Evolutionary conservation across 2,329 filamentous ascomycete genomes (phyloP).

Genomic region (Aspergillus transmontanensis): DNA sequence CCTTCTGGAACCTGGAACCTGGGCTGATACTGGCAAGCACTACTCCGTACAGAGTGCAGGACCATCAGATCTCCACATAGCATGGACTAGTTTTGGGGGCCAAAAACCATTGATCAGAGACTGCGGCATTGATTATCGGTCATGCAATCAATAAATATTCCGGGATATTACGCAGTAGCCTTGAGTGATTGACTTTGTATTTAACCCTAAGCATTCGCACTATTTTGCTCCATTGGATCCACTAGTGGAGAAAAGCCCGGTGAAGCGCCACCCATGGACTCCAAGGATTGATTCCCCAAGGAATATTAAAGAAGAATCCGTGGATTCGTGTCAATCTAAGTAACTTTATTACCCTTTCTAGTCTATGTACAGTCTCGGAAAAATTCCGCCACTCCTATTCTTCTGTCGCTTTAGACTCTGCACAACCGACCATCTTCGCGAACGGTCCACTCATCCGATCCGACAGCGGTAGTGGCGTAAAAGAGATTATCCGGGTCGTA

Average conservation of each 20-base stretch:
- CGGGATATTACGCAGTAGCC: neutral
- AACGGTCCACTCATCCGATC: slow-evolving; percentile 53
- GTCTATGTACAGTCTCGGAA: neutral
- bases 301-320: too few species aligned
- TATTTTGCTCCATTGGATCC: neutral
- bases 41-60: too few species aligned
- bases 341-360: neutral
- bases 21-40: neutral
- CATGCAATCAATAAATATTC: neutral
- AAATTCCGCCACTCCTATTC: neutral
- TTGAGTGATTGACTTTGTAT: neutral
- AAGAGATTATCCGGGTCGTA: slow-evolving; percentile 47
- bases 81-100: neutral
- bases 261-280: neutral
- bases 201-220: neutral
- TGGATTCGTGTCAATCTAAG: neutral
- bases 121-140: neutral
- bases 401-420: slow-evolving; percentile 15
- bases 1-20: too few species aligned
- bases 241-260: neutral
- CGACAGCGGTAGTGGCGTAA: slow-evolving; percentile 51
- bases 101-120: neutral
- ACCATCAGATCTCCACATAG: neutral
- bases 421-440: slow-evolving; percentile 44
- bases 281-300: neutral